Evolutionary conservation across 2,329 filamentous ascomycete species (phyloP).

Genomic region (Aspergillus viridinutans): DNA sequence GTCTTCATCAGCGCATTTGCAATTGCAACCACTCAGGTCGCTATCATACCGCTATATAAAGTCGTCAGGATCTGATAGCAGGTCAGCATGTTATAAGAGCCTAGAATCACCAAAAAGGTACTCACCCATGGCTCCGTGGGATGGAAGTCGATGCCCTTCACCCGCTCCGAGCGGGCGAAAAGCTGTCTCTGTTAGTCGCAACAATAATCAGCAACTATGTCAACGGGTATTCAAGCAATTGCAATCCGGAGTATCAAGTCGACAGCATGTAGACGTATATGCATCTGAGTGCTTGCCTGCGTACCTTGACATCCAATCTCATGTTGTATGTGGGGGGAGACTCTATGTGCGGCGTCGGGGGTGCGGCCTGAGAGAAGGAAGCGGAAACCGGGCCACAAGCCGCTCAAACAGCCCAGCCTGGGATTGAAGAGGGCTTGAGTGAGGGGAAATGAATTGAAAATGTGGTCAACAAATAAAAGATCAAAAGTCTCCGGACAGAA

Average conservation of each 20-base stretch:
- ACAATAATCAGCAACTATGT: constrained; percentile 37
- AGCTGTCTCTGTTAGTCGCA: constrained; percentile 61
- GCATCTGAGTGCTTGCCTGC: constrained; percentile 12
- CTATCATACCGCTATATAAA: constrained; percentile 77
- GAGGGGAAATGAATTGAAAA: constrained; percentile 6
- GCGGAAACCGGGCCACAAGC: constrained; percentile 29
- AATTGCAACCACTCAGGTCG: constrained; percentile 1
- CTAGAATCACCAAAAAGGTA: constrained; percentile 1
- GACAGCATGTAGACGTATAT: neutral
- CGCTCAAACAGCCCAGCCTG: constrained; percentile 30
- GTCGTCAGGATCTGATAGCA: constrained; percentile 70
- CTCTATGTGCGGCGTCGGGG: constrained; percentile 34
- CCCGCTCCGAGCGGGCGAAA: constrained; percentile 87
- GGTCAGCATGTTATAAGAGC: constrained; percentile 18
- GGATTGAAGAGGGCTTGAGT: constrained; percentile 9
- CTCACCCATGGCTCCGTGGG: constrained; percentile 90
- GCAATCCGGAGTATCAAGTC: neutral
- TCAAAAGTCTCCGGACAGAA: constrained; percentile 16
- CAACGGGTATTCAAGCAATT: neutral
- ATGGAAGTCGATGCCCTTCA: constrained; percentile 97
- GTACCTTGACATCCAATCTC: constrained; percentile 59
- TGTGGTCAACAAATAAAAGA: constrained; percentile 2
- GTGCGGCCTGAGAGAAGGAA: constrained; percentile 24
- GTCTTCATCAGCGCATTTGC: constrained; percentile 23
- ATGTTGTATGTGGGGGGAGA: constrained; percentile 41